Percentiles rank a stretch among this genome's conserved stretches.
phyloP scores from a whole-genome alignment of 2,329 filamentous ascomycete species.

The Penicillium sp. region DNA sequence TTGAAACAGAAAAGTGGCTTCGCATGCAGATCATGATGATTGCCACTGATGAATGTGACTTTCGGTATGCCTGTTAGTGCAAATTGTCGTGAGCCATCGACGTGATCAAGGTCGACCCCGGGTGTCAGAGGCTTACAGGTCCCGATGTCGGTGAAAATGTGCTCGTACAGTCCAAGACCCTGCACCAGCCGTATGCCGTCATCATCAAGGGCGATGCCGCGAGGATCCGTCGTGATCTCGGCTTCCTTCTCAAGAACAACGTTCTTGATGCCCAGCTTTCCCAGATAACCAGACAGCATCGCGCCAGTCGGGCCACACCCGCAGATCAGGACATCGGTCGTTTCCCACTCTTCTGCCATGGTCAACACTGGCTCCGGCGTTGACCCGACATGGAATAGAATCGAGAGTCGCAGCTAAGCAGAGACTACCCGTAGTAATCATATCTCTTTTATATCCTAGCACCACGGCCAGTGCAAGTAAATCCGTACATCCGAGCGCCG shows the following conservation, averaged over 20 bases:
- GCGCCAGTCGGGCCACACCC: constrained; percentile 33
- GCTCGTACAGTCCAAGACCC: constrained; percentile 29
- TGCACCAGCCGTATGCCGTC: constrained; percentile 34
- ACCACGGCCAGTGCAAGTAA: too few relatives aligned
- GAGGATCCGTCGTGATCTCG: constrained; percentile 32
- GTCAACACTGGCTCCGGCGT: too few relatives aligned
- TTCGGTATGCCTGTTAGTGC: constrained; percentile 6
- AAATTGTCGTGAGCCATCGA: constrained; percentile 7
- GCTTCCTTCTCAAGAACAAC: constrained; percentile 29
- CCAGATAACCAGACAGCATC: constrained; percentile 28
- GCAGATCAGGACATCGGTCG: constrained; percentile 31
- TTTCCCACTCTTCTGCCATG: constrained; percentile 12
- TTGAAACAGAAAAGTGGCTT: constrained; percentile 11
- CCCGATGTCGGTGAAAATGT: constrained; percentile 30
- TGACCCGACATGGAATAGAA: too few relatives aligned
- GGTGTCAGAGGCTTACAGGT: constrained; percentile 14
- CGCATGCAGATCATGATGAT: constrained; percentile 1
- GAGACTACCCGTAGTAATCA: too few relatives aligned
- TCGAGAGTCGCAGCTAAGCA: too few relatives aligned
- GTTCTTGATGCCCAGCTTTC: constrained; percentile 24
- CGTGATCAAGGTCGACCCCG: constrained; percentile 2
- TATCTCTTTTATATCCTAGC: too few relatives aligned
- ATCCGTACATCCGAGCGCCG: too few relatives aligned
- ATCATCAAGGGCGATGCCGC: constrained; percentile 33
- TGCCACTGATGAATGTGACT: constrained; percentile 7